Evolutionary conservation across 306 rosid species (phyloP).

Genomic region (Inga laurina): DNA sequence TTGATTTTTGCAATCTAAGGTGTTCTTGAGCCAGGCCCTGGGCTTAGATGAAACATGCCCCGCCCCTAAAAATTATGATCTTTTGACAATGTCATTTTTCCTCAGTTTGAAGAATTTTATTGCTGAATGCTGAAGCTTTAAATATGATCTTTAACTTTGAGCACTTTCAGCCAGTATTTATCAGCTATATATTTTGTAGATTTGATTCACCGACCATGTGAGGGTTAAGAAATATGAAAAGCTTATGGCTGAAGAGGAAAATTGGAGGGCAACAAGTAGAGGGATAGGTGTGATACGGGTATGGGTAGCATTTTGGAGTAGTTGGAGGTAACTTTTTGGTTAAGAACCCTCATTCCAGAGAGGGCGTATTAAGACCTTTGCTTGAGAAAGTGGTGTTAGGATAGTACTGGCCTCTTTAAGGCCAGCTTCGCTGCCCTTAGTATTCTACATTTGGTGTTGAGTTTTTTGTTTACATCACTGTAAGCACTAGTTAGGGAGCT

Average conservation of each 20-base stretch:
- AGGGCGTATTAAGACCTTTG: background rate
- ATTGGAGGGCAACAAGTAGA: background rate
- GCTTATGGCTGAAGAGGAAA: background rate
- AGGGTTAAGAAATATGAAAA: background rate
- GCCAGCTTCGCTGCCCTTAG: background rate
- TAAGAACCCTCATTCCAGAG: background rate
- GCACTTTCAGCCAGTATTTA: background rate
- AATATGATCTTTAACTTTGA: background rate
- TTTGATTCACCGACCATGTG: conserved; percentile 24
- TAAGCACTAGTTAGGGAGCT: background rate
- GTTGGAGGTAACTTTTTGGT: background rate
- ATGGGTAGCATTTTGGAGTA: background rate
- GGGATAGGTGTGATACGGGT: background rate
- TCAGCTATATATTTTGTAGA: conserved; percentile 4
- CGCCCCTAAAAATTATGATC: background rate
- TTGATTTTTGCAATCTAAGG: background rate
- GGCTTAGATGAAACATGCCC: background rate
- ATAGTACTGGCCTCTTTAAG: background rate
- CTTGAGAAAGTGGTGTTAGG: background rate
- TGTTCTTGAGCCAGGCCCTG: background rate
- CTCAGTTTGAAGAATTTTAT: conserved; percentile 23
- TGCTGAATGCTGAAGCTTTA: background rate
- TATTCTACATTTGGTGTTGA: background rate
- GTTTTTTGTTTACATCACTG: background rate
- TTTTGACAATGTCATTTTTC: background rate